These are phyloP conservation scores for Aspergillus felis DNA, from an alignment of 2,329 filamentous ascomycete genomes.

Conservation along the genomic window DNA sequence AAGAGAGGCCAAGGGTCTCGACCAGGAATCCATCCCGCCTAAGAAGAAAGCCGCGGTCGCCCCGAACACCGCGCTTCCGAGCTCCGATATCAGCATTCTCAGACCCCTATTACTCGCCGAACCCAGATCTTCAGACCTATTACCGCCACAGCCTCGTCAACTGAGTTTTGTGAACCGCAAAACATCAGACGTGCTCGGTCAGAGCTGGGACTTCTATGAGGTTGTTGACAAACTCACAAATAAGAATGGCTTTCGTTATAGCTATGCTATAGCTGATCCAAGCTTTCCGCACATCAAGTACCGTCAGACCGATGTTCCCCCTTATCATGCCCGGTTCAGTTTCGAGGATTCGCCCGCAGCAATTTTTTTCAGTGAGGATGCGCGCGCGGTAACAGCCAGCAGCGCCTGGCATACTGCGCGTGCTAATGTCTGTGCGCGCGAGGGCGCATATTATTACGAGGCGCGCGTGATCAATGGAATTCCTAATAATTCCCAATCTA, in stretches of 20 bases:
- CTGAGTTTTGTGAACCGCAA: conserved; percentile 35
- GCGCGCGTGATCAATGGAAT: conserved; percentile 77
- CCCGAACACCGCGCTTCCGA: conserved; percentile 32
- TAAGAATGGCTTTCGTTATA: conserved; percentile 76
- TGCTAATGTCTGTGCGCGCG: conserved; percentile 83
- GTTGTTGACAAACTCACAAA: conserved; percentile 55
- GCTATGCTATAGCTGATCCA: conserved; percentile 85
- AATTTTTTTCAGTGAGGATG: conserved; percentile 75
- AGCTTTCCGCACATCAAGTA: conserved; percentile 87
- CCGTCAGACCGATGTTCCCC: conserved; percentile 79
- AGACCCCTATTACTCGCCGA: conserved; percentile 39
- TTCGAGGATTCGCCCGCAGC: conserved; percentile 87
- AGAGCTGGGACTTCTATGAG: conserved; percentile 42
- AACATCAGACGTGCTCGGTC: conserved; percentile 30
- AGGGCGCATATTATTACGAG: conserved; percentile 92
- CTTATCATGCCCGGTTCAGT: conserved; percentile 79
- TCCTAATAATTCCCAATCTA: conserved; percentile 22
- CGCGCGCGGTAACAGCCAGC: conserved; percentile 76
- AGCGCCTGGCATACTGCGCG: conserved; percentile 90
- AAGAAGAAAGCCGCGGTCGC: conserved; percentile 32
- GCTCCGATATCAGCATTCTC: conserved; percentile 37
- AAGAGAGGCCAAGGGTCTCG: conserved; percentile 40
- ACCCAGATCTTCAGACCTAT: conserved; percentile 34
- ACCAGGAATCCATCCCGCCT: conserved; percentile 32
- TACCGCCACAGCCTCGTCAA: conserved; percentile 38